phyloP scores from a whole-genome alignment of 345 rosid genomes.

The Acer campestre region DNA sequence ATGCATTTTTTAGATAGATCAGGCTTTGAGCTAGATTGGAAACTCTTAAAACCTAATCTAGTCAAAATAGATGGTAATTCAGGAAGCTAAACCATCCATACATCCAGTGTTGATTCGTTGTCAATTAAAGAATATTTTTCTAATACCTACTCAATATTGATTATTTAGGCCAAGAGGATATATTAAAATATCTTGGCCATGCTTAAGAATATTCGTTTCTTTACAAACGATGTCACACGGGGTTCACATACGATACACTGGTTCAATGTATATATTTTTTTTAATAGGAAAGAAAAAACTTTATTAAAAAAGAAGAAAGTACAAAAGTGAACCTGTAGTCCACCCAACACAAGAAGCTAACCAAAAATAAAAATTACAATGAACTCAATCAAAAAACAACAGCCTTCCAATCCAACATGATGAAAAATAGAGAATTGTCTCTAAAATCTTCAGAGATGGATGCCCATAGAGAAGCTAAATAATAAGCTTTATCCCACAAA shows the following conservation, averaged over 20 bases:
- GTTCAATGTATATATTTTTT: neutral
- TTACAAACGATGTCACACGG: neutral
- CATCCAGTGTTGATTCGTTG: neutral
- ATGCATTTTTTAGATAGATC: neutral
- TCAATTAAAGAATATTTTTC: neutral
- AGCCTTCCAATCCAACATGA: no score
- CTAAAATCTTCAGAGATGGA: no score
- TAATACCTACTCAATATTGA: neutral
- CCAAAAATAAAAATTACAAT: no score
- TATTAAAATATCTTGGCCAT: neutral
- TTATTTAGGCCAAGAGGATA: neutral
- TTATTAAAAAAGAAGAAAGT: no score
- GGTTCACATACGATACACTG: neutral
- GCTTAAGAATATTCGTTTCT: neutral
- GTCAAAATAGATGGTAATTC: neutral
- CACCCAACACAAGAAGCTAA: no score
- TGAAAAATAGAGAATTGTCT: no score
- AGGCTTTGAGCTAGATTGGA: neutral
- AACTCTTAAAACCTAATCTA: neutral
- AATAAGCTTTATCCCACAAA: no score
- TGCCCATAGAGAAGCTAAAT: no score
- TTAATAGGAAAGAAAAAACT: no score
- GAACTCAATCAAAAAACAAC: no score
- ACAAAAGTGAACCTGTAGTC: no score
- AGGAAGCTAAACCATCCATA: neutral